phyloP scores from a whole-genome alignment of 1,284 basidiomycete species.

The Sporisorium scitamineum region DNA sequence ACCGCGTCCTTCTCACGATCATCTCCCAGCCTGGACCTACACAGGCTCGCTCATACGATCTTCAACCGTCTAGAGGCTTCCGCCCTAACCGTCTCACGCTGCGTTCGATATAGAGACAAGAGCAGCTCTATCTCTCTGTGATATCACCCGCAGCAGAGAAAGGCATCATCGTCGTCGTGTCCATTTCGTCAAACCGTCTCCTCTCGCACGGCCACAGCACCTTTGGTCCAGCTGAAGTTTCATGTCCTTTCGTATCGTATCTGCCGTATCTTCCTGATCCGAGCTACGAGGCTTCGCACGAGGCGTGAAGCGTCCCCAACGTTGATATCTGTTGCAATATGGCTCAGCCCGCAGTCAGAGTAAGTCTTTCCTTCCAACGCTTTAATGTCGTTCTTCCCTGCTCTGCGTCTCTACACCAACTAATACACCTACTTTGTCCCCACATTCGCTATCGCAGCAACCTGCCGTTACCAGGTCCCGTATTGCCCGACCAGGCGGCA shows the following conservation, averaged over 20 bases:
- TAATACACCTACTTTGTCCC: not conserved
- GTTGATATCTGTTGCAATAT: slow-evolving; percentile 14
- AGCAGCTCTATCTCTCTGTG: not conserved
- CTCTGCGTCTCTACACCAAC: not conserved
- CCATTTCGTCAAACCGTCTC: not conserved
- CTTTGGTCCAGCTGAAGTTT: not conserved
- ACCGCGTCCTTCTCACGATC: not conserved
- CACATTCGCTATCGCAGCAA: slow-evolving; percentile 12
- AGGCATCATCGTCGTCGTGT: not conserved
- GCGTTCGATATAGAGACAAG: not conserved
- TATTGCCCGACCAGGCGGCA: slow-evolving; percentile 38
- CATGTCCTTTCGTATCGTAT: slow-evolving; percentile 9
- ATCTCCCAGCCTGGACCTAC: not conserved
- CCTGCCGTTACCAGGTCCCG: slow-evolving; percentile 40
- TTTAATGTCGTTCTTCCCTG: not conserved
- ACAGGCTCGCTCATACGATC: not conserved
- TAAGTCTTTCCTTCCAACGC: slow-evolving; percentile 6
- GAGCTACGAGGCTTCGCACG: slow-evolving; percentile 15
- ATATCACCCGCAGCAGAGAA: slow-evolving; percentile 1
- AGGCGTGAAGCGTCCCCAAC: slow-evolving; percentile 5
- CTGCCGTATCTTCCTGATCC: not conserved
- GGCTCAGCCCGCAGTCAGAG: slow-evolving; percentile 47
- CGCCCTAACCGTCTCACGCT: not conserved
- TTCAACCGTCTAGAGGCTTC: not conserved
- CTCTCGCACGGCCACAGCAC: not conserved